Percentiles rank a stretch among this genome's conserved stretches.
phyloP scores from a whole-genome alignment of 371 early-diverging fungal genomes.

The Mucor lusitanicus region DNA sequence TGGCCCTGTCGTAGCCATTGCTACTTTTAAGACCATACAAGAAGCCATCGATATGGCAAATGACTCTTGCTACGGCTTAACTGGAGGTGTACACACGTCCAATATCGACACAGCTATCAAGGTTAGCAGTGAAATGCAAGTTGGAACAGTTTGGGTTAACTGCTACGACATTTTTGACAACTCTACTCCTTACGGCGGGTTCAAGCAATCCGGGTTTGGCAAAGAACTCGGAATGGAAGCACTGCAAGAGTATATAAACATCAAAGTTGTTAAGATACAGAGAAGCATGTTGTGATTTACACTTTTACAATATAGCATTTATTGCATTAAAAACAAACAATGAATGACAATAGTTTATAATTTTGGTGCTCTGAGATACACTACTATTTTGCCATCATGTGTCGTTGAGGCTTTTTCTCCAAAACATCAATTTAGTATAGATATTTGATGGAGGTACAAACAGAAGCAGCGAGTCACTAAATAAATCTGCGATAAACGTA shows the following conservation, averaged over 20 bases:
- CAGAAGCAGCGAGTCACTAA: no score
- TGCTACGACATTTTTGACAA: constrained; percentile 42
- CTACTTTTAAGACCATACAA: constrained; percentile 73
- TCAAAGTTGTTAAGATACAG: constrained; percentile 70
- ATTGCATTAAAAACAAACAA: no score
- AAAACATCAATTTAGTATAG: no score
- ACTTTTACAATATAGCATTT: no score
- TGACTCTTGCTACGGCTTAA: constrained; percentile 78
- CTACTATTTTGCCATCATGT: no score
- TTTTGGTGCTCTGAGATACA: no score
- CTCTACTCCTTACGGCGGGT: constrained; percentile 84
- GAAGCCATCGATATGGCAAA: constrained; percentile 80
- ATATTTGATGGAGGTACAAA: no score
- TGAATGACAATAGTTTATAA: no score
- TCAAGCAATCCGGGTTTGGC: constrained; percentile 83
- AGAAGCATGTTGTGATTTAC: no score
- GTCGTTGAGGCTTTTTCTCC: no score
- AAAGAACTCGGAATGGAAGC: constrained; percentile 76
- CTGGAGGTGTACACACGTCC: constrained; percentile 80
- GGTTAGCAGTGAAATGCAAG: constrained; percentile 65
- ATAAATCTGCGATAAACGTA: no score
- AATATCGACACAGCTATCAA: constrained; percentile 60
- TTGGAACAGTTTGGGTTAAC: constrained; percentile 78
- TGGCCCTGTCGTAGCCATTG: constrained; percentile 85
- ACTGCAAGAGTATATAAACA: constrained; percentile 64